A percentile compares a stretch with the other conserved stretches of the same genome.
Evolutionary conservation across 2,329 filamentous ascomycete genomes (phyloP).

Genomic region (Harringtonia aguacate): DNA sequence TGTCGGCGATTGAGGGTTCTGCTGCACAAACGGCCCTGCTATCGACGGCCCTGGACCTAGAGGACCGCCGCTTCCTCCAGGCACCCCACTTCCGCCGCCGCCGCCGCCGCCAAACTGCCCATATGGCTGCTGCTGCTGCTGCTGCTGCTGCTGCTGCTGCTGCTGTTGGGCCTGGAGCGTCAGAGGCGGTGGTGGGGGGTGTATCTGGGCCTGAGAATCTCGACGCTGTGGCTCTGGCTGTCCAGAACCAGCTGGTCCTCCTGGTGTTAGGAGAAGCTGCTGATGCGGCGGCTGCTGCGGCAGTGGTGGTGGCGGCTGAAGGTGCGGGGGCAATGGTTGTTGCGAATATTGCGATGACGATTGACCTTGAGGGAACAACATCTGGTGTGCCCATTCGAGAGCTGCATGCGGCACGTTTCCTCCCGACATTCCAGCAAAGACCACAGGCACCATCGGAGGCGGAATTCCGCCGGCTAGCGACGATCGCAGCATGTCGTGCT

Average conservation of each 20-base stretch:
- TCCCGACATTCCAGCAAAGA: constrained; percentile 63
- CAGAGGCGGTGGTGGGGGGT: not conserved
- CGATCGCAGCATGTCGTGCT: constrained; percentile 61
- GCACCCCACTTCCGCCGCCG: constrained; percentile 18
- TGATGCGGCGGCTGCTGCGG: constrained; percentile 42
- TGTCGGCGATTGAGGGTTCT: constrained; percentile 37
- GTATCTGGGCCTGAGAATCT: constrained; percentile 30
- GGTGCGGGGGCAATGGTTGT: not conserved
- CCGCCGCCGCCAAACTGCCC: constrained; percentile 29
- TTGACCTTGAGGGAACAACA: constrained; percentile 35
- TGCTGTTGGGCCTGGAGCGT: not conserved
- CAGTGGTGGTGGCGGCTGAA: constrained; percentile 21
- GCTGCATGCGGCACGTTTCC: constrained; percentile 49
- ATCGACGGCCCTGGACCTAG: constrained; percentile 22
- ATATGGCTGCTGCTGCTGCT: constrained; percentile 34
- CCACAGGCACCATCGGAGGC: constrained; percentile 61
- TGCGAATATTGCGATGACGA: constrained; percentile 2
- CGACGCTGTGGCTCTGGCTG: constrained; percentile 43
- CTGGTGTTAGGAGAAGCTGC: constrained; percentile 17
- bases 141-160: constrained; percentile 15
- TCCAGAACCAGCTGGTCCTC: constrained; percentile 23
- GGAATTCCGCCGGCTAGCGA: constrained; percentile 61
- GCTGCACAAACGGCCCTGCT: constrained; percentile 25
- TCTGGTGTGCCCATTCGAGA: constrained; percentile 60
- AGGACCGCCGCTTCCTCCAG: not conserved